phyloP scores from a whole-genome alignment of 75 land plant species.

The Cryptomeria japonica region DNA sequence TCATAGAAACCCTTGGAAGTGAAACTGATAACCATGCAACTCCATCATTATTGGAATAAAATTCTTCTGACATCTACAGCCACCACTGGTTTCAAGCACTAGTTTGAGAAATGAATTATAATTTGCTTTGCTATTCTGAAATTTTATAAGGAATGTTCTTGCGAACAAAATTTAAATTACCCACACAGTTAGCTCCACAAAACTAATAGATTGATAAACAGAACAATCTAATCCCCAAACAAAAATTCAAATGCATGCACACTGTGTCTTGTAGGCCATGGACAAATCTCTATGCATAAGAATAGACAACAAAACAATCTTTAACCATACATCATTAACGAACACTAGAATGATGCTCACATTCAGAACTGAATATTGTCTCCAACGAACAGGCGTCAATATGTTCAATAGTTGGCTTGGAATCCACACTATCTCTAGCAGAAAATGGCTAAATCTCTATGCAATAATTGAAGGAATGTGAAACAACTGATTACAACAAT shows the following conservation, averaged over 20 bases:
- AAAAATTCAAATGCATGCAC: not conserved
- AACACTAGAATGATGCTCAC: not conserved
- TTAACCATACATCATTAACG: not conserved
- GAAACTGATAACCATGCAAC: not conserved
- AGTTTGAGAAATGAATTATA: not conserved
- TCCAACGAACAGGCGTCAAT: not conserved
- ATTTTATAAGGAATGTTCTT: not conserved
- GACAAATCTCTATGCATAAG: not conserved
- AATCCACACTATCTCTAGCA: not conserved
- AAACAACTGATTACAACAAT: not conserved
- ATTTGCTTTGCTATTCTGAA: not conserved
- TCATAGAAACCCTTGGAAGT: not conserved
- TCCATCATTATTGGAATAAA: not conserved
- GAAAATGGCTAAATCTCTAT: not conserved
- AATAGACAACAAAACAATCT: not conserved
- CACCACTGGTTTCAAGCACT: not conserved
- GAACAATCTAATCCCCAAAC: too few species aligned
- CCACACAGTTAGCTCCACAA: too few species aligned
- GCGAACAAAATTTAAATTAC: not conserved
- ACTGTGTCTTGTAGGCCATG: not conserved
- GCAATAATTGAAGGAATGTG: not conserved
- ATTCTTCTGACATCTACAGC: not conserved
- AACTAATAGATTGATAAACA: too few species aligned
- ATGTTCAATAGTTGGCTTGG: not conserved
- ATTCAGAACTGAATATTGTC: not conserved